These are phyloP conservation scores for Ammopiptanthus mongolicus DNA, from an alignment of 306 rosid genomes.

Conservation along the genomic window DNA sequence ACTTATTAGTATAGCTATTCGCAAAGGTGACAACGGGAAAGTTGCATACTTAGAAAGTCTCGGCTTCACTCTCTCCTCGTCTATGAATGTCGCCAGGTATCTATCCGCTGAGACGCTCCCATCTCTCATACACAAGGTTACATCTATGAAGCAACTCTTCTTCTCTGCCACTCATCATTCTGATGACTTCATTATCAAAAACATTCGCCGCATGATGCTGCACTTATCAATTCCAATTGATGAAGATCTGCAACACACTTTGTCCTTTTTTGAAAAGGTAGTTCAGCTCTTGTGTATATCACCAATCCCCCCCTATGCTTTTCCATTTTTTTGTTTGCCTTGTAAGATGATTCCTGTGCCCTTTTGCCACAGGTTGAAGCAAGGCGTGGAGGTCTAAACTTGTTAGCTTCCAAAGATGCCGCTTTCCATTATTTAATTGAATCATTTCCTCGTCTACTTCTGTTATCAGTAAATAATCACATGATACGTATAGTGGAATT, in stretches of 20 bases:
- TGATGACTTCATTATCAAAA: conserved; percentile 37
- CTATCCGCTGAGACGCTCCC: conserved; percentile 53
- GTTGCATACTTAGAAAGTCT: conserved; percentile 74
- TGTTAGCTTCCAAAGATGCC: conserved; percentile 39
- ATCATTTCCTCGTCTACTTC: conserved; percentile 71
- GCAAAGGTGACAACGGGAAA: conserved; percentile 75
- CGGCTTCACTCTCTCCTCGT: conserved; percentile 67
- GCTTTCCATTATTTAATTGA: conserved; percentile 57
- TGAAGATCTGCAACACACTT: conserved; percentile 69
- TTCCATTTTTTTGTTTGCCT: too few relatives aligned
- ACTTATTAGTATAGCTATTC: conserved; percentile 45
- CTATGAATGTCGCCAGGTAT: conserved; percentile 72
- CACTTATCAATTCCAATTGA: conserved; percentile 69
- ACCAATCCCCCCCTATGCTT: not conserved
- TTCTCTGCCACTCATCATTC: conserved; percentile 40
- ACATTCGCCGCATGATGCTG: conserved; percentile 61
- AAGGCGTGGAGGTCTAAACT: conserved; percentile 70
- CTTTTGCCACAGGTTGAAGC: conserved; percentile 59
- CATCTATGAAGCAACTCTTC: conserved; percentile 61
- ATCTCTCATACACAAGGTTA: conserved; percentile 59
- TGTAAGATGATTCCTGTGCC: too few relatives aligned
- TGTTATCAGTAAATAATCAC: conserved; percentile 49
- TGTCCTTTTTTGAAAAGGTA: conserved; percentile 84
- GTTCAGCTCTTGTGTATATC: not conserved
- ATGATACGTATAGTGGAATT: conserved; percentile 43